Evolutionary conservation across 495 filamentous ascomycete species (phyloP), one percentile per base, ranked within the genome.

Genomic region (Neurospora terricola): DNA sequence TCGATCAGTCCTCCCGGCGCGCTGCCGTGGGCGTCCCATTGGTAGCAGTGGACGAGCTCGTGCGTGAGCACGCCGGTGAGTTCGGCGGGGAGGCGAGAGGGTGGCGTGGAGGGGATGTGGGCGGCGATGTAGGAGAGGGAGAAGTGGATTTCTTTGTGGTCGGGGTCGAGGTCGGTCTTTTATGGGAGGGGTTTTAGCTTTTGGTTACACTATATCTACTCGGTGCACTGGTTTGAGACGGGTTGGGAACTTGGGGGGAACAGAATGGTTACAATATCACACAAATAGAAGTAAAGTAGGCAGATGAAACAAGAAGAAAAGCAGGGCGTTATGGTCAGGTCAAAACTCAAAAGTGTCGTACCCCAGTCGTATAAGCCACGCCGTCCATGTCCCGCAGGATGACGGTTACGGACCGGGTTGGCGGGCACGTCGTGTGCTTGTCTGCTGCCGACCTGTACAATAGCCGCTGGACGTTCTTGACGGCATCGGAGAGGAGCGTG

Each of bases 121-220:
- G 81, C 72, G 40, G 78, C 75, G 76, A 98, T 90, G 82, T 97
- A 97, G 70, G 87, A 82, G 12, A 94, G 88, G 5, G 88, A 92
- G 83, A 98, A 87, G 82, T 97, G 93, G 72, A 99, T 97, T 78
- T 97, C 94, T 78, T 99, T 98, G 84, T 98, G 93, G 78, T 96
- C 93, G 59, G 87, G 73, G 82, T 98, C 95, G 8, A 97, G 86
- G 43, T 94, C 92, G 16, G 83, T 88, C 74, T 80, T 66, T 66
- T 34, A 16, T 62, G 54, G 54, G 54, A 6, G 18, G n/a, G n/a
- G n/a, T 48, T 30, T 66, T 66, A 36, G 54, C 23, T 66, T 30
- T 23, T 23, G 5, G 45, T 54, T 12, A 12, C 23, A 54, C 9
- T 54, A 2, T 18, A 42, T 2, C 16, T 42, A 7, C 40, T 42